These are phyloP conservation scores for Lachnellula suecica DNA, from an alignment of 2,329 filamentous ascomycete species.

Conservation along the genomic window DNA sequence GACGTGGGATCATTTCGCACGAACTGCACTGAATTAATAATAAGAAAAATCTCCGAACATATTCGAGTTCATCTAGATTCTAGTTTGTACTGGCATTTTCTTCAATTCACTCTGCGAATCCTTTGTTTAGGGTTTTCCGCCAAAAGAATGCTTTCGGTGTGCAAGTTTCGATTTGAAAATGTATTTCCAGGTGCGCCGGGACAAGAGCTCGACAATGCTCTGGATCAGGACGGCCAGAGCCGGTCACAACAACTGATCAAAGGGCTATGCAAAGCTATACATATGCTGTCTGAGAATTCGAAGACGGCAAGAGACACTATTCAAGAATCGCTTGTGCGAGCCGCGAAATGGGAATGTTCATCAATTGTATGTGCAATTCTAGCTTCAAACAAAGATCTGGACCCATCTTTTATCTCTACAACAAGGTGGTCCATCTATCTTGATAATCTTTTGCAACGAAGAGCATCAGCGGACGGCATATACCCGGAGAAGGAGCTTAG, in stretches of 20 bases:
- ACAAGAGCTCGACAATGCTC: neutral
- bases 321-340: neutral
- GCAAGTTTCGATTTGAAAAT: neutral
- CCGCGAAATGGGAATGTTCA: neutral
- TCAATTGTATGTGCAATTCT: neutral
- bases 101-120: neutral
- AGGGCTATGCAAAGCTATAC: neutral
- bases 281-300: neutral
- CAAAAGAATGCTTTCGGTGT: neutral
- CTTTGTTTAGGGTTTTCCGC: neutral
- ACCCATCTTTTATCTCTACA: neutral
- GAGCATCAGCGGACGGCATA: accelerated
- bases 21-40: neutral
- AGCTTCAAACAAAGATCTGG: neutral
- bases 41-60: neutral
- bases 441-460: neutral
- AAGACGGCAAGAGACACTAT: neutral
- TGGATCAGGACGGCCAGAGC: neutral
- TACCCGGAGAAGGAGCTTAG: neutral
- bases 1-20: neutral
- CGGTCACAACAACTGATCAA: neutral
- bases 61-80: neutral
- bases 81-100: neutral
- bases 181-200: neutral
- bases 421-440: neutral